A percentile compares a stretch with the other conserved stretches of the same genome.
These are phyloP conservation scores for Kwoniella sp. DNA, from an alignment of 768 basidiomycete species.

Conservation along the genomic window DNA sequence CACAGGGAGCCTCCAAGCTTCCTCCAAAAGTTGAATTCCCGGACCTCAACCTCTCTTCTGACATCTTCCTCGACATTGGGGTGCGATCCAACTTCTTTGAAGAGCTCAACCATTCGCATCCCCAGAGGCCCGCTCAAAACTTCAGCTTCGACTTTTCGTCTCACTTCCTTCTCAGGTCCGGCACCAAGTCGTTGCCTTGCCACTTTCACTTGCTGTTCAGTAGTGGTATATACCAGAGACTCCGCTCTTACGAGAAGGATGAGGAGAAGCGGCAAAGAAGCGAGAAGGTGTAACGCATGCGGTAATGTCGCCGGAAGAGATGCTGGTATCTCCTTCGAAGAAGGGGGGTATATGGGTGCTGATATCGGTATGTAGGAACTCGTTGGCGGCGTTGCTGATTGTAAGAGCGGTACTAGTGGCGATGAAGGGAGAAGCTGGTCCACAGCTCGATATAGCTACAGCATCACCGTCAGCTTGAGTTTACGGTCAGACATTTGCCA, in stretches of 20 bases:
- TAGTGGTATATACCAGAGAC: slow-evolving; percentile 23
- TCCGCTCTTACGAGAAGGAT: slow-evolving; percentile 63
- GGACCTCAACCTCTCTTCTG: slow-evolving; percentile 44
- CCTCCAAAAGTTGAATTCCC: slow-evolving; percentile 47
- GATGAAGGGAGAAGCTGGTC: slow-evolving; percentile 75
- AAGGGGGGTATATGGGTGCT: slow-evolving; percentile 41
- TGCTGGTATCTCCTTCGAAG: slow-evolving; percentile 63
- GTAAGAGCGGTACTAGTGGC: slow-evolving; percentile 65
- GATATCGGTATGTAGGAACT: slow-evolving; percentile 46
- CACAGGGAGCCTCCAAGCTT: slow-evolving; percentile 31
- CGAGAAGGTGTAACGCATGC: slow-evolving; percentile 62
- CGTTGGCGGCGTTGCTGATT: slow-evolving; percentile 68
- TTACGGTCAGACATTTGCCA: background rate
- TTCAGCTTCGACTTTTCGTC: slow-evolving; percentile 47
- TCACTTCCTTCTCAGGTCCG: slow-evolving; percentile 50
- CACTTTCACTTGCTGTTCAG: slow-evolving; percentile 66
- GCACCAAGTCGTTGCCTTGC: slow-evolving; percentile 72
- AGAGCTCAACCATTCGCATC: slow-evolving; percentile 39
- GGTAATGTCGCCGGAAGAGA: slow-evolving; percentile 63
- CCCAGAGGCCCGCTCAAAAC: slow-evolving; percentile 41
- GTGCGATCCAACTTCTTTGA: slow-evolving; percentile 42
- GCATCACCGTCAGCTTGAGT: background rate
- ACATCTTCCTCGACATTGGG: slow-evolving; percentile 36
- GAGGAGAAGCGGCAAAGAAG: slow-evolving; percentile 70
- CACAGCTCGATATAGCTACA: slow-evolving; percentile 69